Base-by-base conservation (phyloP, 768 basidiomycete species). In the Suillus cothurnatus region DNA sequence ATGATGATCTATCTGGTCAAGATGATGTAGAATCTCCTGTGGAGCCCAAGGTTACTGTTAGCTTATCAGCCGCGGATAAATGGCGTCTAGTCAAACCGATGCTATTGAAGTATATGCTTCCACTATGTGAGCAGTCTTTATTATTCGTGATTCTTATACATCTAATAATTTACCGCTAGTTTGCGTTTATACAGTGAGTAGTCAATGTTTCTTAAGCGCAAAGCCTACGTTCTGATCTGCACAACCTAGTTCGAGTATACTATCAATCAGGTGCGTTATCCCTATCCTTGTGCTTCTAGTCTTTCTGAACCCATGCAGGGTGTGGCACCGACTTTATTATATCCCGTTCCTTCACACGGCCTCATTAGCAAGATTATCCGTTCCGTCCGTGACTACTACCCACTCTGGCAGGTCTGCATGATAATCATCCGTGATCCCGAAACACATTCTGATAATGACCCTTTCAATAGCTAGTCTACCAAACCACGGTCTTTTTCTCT, bases 401-500 rank as follows among this genome's bases (percentile, higher is more conserved):
- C 95, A 2, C 84, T 97, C 47, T 97, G 95, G 93, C 93, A 94
- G 88, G 92, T 90, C 14, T 17, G 53, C 31, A 23, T 28, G 21
- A 60, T 34, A 17, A 19, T 34, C 23, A 17, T 14, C 11, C 6
- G 17, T 32, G 32, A 26, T 34, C 31, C 21, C 2, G 17, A 17
- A 34, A 61, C 2, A 23, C 31, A 31, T 19, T 11, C 8, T 63
- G 23, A 63, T 26, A 26, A 61, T 6, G 15, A 26, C 34, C 21
- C n/a, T 61, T 57, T 41, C 23, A 23, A 23, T 31, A 93, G 88
- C 86, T 95, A 45, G 87, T 94, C 34, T 95, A 95, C 71, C 93
- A 93, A 81, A 86, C 92, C 26, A 93, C 93, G 49, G 96, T 97
- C 55, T 97, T 98, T 79, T 74, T 98, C 65, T 97, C 96, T 6